Base-by-base conservation (phyloP, 192 early-diverging fungal genomes). In the Backusella parvicylindrica region DNA sequence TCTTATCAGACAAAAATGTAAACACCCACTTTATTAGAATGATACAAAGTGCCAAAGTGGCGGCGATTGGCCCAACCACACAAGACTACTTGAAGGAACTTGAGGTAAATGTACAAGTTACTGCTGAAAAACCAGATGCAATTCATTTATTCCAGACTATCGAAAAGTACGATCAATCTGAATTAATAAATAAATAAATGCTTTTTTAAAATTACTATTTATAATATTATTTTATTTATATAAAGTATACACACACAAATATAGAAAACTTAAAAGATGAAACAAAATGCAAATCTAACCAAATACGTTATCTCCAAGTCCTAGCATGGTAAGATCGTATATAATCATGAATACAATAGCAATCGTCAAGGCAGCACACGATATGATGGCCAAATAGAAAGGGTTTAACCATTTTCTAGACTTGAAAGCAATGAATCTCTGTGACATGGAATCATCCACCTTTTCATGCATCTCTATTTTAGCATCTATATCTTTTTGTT, bases 21-120 rank as follows among this genome's bases (percentile, higher is more conserved):
- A 31, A 35, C 3, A 6, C 18, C 18, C 6, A 30, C 64, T 86
- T 50, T 36, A 31, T 67, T 56, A 70, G 33, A 38, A 47, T 30
- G 21, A 23, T 53, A 13, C 72, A 43, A 36, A 18, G 7, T 12
- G 23, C 76, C n/a, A 75, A 76, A 21, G 30, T 83, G 16, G 86
- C 85, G 8, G 60, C 78, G 3, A 88, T 89, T 74, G 88, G 86
- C 2, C 76, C 78, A 43, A 88, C 88, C 6, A 88, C 87, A 41
- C 73, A 66, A 30, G 66, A 76, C 12, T 53, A 81, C 65, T 11
- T 30, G 30, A 53, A 66, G 4, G 30, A 79, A 12, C 21, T 40
- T 18, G 67, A 35, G 11, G 43, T 73, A 3, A 40, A 71, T 5
- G 83, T 82, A 13, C 18, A 74, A 56, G 80, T 79, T 0, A 79